Evolutionary conservation across 352 stramenopile genomes (phyloP), one percentile per base, ranked within the genome.

Genomic region (Aphanomyces euteiches): DNA sequence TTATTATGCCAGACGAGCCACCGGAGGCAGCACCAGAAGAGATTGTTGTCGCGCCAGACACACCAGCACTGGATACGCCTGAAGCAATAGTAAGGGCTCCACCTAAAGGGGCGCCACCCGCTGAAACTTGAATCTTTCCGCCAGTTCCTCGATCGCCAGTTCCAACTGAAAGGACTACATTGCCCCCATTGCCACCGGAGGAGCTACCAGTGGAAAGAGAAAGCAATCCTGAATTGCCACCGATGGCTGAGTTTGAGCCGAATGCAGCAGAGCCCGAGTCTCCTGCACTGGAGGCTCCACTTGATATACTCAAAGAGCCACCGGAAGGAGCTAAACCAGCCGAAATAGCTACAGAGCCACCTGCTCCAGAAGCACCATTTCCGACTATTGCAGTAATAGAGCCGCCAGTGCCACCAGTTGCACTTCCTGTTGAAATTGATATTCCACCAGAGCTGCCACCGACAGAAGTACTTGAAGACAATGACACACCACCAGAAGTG

Each of bases 111-210:
- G 43, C 53, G 10, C n/a, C n/a, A 15, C 64, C 64, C 3, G 37
- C 40, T 50, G 50, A 13, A 17, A 70, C n/a, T 48, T 41, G 19
- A 5, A 63, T 5, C 34, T 85, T 78, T 69, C 88, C 88, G 56
- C 87, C 85, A 43, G 75, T 47, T 39, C 79, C 64, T 50, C 28
- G 39, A n/a, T 56, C 41, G 56, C 70, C 43, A 79, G 34, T 43
- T 71, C 13, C 77, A 81, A 3, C 81, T 77, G 4, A 53, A 63
- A 40, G 45, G 66, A 57, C 72, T 85, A 12, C 47, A 88, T 4
- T 34, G 60, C 17, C 64, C 4, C 64, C 64, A 12, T 21, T 61
- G 19, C 43, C 53, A 5, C 19, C 40, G 17, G 54, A 43, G n/a
- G 36, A 28, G 7, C 4, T 50, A 8, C 64, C 64, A 8, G 64